phyloP scores from a whole-genome alignment of 768 basidiomycete genomes.

The Lepiota subincarnata region DNA sequence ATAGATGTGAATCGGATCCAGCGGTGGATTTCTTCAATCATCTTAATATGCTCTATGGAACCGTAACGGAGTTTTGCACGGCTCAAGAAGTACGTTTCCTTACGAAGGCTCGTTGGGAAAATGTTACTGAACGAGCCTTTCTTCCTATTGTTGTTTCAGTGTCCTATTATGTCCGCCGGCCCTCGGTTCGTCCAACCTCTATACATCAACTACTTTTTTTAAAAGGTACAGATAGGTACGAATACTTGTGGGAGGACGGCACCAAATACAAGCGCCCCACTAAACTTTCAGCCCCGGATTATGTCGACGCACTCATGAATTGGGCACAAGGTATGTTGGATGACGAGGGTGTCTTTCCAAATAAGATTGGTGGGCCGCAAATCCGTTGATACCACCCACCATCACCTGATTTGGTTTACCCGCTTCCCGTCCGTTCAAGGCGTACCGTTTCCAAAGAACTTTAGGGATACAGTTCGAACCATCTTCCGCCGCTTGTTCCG shows the following conservation, averaged over 20 bases:
- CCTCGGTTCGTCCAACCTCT: slow-evolving; percentile 58
- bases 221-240: slow-evolving; percentile 81
- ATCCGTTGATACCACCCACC: neutral
- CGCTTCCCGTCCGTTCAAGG: slow-evolving; percentile 41
- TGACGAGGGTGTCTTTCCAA: slow-evolving; percentile 90
- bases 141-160: slow-evolving; percentile 37
- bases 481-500: slow-evolving; percentile 92
- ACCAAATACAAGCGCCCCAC: slow-evolving; percentile 82
- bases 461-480: slow-evolving; percentile 86
- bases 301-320: slow-evolving; percentile 98
- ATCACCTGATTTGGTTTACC: neutral
- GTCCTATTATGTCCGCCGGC: slow-evolving; percentile 95
- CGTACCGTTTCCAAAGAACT: slow-evolving; percentile 85
- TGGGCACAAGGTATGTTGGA: slow-evolving; percentile 94
- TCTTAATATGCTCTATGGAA: slow-evolving; percentile 98
- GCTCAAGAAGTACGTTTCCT: slow-evolving; percentile 68
- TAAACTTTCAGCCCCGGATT: slow-evolving; percentile 93
- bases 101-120: slow-evolving; percentile 9
- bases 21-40: slow-evolving; percentile 99
- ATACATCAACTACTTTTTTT: too few relatives aligned
- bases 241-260: slow-evolving; percentile 94
- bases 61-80: slow-evolving; percentile 97
- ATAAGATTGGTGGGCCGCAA: slow-evolving; percentile 72
- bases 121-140: slow-evolving; percentile 1
- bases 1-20: slow-evolving; percentile 24